These are phyloP conservation scores for Furcasterigmium furcatum DNA, from an alignment of 2,329 filamentous ascomycete genomes.

Conservation along the genomic window DNA sequence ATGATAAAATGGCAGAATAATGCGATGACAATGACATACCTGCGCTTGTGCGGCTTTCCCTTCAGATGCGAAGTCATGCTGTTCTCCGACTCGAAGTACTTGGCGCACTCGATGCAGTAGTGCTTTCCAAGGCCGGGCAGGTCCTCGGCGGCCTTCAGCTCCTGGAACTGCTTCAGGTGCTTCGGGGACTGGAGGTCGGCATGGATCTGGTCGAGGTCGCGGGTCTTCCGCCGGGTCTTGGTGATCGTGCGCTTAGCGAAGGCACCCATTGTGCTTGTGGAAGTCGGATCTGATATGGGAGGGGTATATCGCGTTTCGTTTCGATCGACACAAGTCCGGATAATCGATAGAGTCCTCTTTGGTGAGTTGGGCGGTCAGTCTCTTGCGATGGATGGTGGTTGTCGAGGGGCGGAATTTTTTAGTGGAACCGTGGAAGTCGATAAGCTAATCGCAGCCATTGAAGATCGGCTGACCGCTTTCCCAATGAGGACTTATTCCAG, in stretches of 20 bases:
- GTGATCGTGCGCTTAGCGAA: constrained; percentile 63
- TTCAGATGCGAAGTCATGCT: constrained; percentile 74
- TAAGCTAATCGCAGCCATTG: too few species aligned
- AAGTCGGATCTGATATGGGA: neutral
- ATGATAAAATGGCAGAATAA: too few species aligned
- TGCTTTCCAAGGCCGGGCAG: constrained; percentile 80
- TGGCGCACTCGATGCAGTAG: constrained; percentile 92
- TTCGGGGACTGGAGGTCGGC: constrained; percentile 74
- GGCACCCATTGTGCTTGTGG: constrained; percentile 59
- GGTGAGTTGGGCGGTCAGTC: neutral
- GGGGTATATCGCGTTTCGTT: neutral
- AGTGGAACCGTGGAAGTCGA: neutral
- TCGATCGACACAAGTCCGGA: too few species aligned
- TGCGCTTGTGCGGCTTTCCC: constrained; percentile 91
- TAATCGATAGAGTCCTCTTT: neutral
- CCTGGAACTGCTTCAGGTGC: constrained; percentile 77
- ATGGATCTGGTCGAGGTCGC: constrained; percentile 91
- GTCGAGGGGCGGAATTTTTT: neutral
- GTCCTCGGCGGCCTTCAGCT: constrained; percentile 78
- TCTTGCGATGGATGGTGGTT: neutral
- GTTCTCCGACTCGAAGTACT: constrained; percentile 87
- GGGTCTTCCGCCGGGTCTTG: constrained; percentile 71
- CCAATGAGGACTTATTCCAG: too few species aligned
- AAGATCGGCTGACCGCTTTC: too few species aligned
- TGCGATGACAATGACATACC: too few species aligned